Evolutionary conservation across 345 rosid genomes (phyloP), one percentile per base, ranked within the genome.

Genomic region (Ailanthus altissimus): DNA sequence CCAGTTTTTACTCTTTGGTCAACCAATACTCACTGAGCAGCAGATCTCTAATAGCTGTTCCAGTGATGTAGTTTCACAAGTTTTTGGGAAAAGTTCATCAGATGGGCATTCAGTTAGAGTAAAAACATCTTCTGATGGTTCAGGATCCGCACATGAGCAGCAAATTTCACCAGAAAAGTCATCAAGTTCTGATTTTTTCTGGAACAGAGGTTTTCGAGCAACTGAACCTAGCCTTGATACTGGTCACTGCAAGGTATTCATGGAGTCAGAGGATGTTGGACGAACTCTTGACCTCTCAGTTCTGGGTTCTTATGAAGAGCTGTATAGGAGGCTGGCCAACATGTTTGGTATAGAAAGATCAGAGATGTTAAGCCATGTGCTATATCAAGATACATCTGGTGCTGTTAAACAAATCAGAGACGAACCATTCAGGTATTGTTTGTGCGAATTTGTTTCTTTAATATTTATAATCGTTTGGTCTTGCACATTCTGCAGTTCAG

Each of bases 241-340:
- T 0, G 95, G 94, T 82, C 97, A 89, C 75, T 92, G 99, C 86
- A 95, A 93, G 83, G 98, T 93, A 15, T 95, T 95, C 85, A 82
- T 93, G 92, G 97, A 93, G 76, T 89, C 97, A 2, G 97, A 92
- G 76, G 97, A 93, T 78, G 89, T 92, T 32, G 97, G 99, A 57
- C 85, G 94, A 53, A 92, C 98, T 21, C 90, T 95, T 6, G 93
- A 95, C 81, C 96, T 95, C 45, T 86, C 93, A 5, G 89, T 75
- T 81, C 82, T 93, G 6, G 85, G 88, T 47, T 90, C 99, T 38
- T 95, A 92, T 61, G 93, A 95, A 77, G 98, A 95, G 75, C 82
- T 93, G 28, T 81, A 90, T 75, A 68, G 81, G 69, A 90, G 77
- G 84, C 85, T 95, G 12, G 90, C 89, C n/a, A 82, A 85, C 85